These are phyloP conservation scores for Xylaria palmicola DNA, from an alignment of 495 filamentous ascomycete genomes.

Conservation along the genomic window DNA sequence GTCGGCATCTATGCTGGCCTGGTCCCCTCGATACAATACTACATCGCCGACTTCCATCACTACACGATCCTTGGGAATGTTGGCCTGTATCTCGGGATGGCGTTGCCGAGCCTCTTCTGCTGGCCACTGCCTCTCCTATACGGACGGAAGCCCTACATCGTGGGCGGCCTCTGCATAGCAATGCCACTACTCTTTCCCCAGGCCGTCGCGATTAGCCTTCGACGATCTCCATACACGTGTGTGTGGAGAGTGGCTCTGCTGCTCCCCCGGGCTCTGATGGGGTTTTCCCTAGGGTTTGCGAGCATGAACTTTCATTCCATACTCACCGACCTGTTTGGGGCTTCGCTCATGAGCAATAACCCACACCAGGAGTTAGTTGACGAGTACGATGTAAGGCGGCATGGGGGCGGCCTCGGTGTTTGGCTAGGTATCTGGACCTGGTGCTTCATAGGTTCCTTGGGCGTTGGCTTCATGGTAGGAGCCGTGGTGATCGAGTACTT, in stretches of 20 bases:
- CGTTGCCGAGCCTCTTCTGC: constrained; percentile 63
- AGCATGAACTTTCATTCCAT: constrained; percentile 72
- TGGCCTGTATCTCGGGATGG: constrained; percentile 65
- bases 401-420: constrained; percentile 71
- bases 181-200: constrained; percentile 75
- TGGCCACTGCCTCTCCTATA: constrained; percentile 78
- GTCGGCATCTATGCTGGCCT: constrained; percentile 74
- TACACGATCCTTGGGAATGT: constrained; percentile 70
- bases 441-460: constrained; percentile 66
- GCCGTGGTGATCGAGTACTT: constrained; percentile 60
- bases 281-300: constrained; percentile 67
- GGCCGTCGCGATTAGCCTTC: constrained; percentile 56
- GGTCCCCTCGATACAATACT: constrained; percentile 72
- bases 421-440: constrained; percentile 79
- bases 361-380: constrained; percentile 70
- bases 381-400: constrained; percentile 60
- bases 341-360: constrained; percentile 65
- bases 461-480: constrained; percentile 67
- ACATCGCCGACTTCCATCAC: constrained; percentile 63
- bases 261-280: constrained; percentile 60
- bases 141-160: constrained; percentile 71
- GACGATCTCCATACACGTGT: constrained; percentile 55
- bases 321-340: constrained; percentile 71
- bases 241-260: constrained; percentile 60
- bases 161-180: constrained; percentile 62